Base-by-base conservation (phyloP, 768 basidiomycete genomes). In the Boletus insuetus region DNA sequence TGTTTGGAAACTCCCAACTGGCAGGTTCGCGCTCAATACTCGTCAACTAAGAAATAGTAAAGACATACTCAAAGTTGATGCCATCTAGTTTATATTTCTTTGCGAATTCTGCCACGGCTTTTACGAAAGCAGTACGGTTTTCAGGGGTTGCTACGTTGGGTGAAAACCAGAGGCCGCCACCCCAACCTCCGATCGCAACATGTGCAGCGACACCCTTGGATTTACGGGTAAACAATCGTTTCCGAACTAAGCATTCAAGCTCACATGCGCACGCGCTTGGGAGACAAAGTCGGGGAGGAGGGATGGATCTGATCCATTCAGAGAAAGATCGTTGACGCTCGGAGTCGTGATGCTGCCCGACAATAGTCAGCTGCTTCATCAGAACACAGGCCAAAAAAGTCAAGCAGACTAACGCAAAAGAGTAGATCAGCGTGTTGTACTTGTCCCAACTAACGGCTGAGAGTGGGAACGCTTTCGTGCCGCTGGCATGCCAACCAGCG, bases 1-100 rank as follows among this genome's bases (percentile, higher is more conserved):
- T 60, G 53, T 77, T 81, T 3, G 94, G 93, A 65, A 87, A 94
- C 70, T 96, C 94, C 92, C 93, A 96, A 63, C 91, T 93, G 50
- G 41, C 16, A 48, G 56, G 76, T 20, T 14, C 17, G 14, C 3
- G 6, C 7, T 69, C 7, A 64, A 26, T 22, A 1, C 1, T 45
- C 17, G 17, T 20, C 24, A 8, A 43, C 17, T 7, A 10, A 35
- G 9, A 45, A 2, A 51, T 35, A 22, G 16, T 12, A 17, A n/a
- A 5, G 7, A 51, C 67, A 1, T 55, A 71, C 69, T 67, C 65
- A 26, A 72, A 69, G 16, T 64, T 80, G 45, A 89, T 69, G 11
- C 86, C 85, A 56, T 85, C 83, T 0, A 88, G 68, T 0, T 70
- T 40, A 64, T 85, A 85, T 49, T 79, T 54, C 1, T 66, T 56